Evolutionary conservation across 179 eudicot species (phyloP), one percentile per base, ranked within the genome.

Genomic region (Beta lomatogona): DNA sequence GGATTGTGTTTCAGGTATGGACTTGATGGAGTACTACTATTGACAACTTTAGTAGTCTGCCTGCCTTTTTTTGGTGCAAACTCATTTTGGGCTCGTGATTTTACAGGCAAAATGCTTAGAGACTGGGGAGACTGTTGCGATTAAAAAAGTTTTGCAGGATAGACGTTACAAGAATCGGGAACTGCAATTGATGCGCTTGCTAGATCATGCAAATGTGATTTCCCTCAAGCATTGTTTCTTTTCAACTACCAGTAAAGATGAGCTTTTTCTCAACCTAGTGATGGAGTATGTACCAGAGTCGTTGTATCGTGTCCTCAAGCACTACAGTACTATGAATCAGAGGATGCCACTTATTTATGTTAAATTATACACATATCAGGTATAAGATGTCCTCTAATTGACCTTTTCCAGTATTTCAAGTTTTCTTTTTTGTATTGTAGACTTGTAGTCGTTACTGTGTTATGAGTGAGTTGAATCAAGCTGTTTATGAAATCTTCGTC

Each of bases 251-350:
- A 88, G 83, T 80, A 95, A 85, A 88, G 93, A 95, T 75, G 98
- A 95, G 87, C 94, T 95, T 84, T 95, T 92, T 83, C 91, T 95
- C 73, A 95, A 95, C 80, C 87, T 95, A 74, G 98, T 95, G 75
- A 95, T 95, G 98, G 98, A 95, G 78, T 95, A 89, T 84, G 97
- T 95, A 76, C 98, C 98, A 2, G 98, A 93, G 88, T 93, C 92
- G 48, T 84, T 93, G 91, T 93, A 90, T 77, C 91, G 91, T 65
- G 98, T 93, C 73, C 87, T 93, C 53, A 93, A 91, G 92, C 98
- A 94, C 67, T 92, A 92, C 81, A 90, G 86, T 83, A 90, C 86
- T 83, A 86, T 88, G 80, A 92, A 89, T 79, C 98, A 95, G 77
- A 90, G 94, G 84, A 95, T 95, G 98, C 98, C 98, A 0, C 93